Evolutionary conservation across 108 stramenopile genomes (phyloP), one percentile per base, ranked within the genome.

Genomic region (Aurantiochytrium sp.): DNA sequence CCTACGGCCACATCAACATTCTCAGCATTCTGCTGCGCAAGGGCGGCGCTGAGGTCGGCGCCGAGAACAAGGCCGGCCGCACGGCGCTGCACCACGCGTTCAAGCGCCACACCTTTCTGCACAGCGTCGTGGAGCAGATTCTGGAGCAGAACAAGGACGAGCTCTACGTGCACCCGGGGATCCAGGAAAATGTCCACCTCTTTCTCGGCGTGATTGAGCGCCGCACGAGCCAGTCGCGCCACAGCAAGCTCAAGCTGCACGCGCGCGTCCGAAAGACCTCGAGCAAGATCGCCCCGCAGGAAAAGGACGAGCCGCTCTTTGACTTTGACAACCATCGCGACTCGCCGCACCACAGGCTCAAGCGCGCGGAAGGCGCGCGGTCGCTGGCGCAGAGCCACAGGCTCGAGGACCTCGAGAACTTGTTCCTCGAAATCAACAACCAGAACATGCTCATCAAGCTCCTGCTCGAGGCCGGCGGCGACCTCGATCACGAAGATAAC

Each of bases 371-470:
- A 8, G 50, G 50, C 15, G 3, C 50, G 50, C 50, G 50, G 15
- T 52, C 50, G 15, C 50, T 52, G 2, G 50, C 50, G 17, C 50
- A 52, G 50, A 52, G 50, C 50, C 15, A 52, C 15, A 8, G 50
- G 8, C 50, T 52, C 50, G 50, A 52, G 50, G 50, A 81, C 39
- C 73, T 81, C 10, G 73, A 81, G 24, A 41, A n/a, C 39, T 48
- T 48, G 73, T 81, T 81, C 73, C 73, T 81, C 19, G 73, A 41
- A 81, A 81, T 81, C 73, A 81, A 81, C 39, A 81, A 81, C 45
- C 73, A 81, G 30, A 81, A 81, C 73, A 81, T 81, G 73, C 45
- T 81, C 39, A 81, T 81, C 4, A 41, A 48, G 39, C 39, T 81
- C n/a, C 17, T 81, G 42, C 73, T 81, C 24, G 73, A 48, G n/a